phyloP scores from a whole-genome alignment of 2,329 filamentous ascomycete genomes.

The Cryphonectria nitschkei region DNA sequence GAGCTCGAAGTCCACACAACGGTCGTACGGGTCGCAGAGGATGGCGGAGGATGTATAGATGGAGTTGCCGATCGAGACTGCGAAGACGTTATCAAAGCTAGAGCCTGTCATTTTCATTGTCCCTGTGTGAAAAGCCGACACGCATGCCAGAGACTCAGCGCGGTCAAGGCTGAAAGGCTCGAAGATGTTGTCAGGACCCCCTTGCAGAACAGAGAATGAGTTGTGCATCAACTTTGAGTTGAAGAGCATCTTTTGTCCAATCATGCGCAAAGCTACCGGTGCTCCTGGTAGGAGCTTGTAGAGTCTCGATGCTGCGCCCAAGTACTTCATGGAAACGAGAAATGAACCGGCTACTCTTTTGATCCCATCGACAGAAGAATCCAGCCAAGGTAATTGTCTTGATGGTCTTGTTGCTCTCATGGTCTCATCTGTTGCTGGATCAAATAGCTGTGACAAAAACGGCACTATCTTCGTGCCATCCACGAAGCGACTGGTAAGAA shows the following conservation, averaged over 20 bases:
- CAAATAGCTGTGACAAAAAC: neutral
- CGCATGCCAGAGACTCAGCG: neutral
- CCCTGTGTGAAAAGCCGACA: neutral
- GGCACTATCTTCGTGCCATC: neutral
- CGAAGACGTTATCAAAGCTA: neutral
- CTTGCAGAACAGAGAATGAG: rapidly evolving
- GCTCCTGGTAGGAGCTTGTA: neutral
- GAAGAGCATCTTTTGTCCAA: neutral
- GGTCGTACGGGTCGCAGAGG: slow-evolving; percentile 11
- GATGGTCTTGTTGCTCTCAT: too few relatives aligned
- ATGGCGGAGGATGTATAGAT: slow-evolving; percentile 7
- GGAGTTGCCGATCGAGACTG: slow-evolving; percentile 6
- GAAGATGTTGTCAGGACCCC: neutral
- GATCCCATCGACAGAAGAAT: neutral
- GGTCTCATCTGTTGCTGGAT: neutral
- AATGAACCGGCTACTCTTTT: neutral
- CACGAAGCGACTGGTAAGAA: neutral
- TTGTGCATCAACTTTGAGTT: too few relatives aligned
- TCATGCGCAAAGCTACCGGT: neutral
- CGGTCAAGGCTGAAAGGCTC: neutral
- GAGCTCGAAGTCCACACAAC: neutral
- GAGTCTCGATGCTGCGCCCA: neutral
- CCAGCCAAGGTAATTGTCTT: too few relatives aligned
- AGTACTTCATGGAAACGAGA: neutral
- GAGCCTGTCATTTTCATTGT: neutral